Evolutionary conservation across 805 yeast genomes (phyloP).

Genomic region (Wickerhamiella cacticola): DNA sequence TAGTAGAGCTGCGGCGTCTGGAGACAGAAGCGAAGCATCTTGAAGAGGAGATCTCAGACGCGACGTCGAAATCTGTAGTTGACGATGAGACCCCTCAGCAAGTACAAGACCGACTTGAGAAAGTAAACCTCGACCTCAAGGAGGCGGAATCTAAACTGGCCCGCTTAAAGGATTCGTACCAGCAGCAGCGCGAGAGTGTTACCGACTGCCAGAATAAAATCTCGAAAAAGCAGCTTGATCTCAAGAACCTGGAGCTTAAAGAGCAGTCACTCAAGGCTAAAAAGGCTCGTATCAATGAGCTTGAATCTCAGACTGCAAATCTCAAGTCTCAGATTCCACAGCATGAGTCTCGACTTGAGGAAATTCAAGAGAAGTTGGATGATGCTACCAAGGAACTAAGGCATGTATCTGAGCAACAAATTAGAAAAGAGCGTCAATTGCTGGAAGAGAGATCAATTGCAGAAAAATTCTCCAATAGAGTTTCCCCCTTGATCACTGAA

Average conservation of each 20-base stretch:
- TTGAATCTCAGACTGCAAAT: constrained; percentile 7
- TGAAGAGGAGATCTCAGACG: neutral
- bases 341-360: neutral
- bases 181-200: neutral
- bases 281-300: constrained; percentile 5
- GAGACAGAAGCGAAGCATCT: neutral
- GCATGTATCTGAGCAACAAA: neutral
- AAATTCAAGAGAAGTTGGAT: neutral
- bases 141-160: constrained; percentile 11
- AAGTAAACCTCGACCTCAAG: constrained; percentile 3
- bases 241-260: constrained; percentile 15
- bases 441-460: neutral
- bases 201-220: neutral
- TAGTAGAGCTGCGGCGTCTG: neutral
- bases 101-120: constrained; percentile 17
- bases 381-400: neutral
- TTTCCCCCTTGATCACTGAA: neutral
- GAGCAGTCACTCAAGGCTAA: constrained; percentile 12
- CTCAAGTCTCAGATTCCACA: neutral
- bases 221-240: constrained; percentile 8
- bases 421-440: neutral
- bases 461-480: constrained; percentile 11
- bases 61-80: neutral
- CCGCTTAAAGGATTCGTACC: neutral
- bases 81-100: constrained; percentile 11